Evolutionary conservation across 495 filamentous ascomycete species (phyloP), one percentile per base, ranked within the genome.

Genomic region (Lophiostoma macrostomum): DNA sequence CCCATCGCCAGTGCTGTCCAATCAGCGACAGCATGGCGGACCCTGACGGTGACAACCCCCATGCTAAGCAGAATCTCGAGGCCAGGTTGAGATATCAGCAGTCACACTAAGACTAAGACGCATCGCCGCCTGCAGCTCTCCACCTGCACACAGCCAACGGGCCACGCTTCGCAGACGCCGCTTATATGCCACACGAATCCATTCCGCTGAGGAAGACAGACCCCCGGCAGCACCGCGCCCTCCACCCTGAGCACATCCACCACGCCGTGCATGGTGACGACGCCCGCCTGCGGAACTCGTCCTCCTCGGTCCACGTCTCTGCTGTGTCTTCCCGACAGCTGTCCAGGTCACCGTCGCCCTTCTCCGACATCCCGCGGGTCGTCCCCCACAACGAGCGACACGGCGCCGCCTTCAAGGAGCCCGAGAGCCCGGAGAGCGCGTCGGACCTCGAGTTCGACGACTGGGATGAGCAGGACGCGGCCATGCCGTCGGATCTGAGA

Each of bases 381-480:
- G 24, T 44, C 8, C 12, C 14, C 34, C 34, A 41, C 4, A 38
- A 53, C 35, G 6, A 8, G 16, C 35, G 16, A 8, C 4, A 24
- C 38, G 11, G 19, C 16, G 14, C 31, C 16, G 38, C 28, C 11
- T 30, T 58, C 50, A 36, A 45, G 19, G 35, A 55, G 27, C 41
- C 46, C 16, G 56, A 53, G 37, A 48, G 41, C 22, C 34, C 22
- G 14, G 58, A 53, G 28, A 30, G 18, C 35, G 53, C 57, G 42
- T 49, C 35, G 1, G 64, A 68, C 47, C 30, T 56, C 56, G 58
- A 58, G 20, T 63, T 59, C 48, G 60, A 64, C 43, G 63, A 60
- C 56, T 69, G 58, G 59, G 58, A 66, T 58, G 61, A 65, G 19
- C 53, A 60, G 20, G 53, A 64, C 50, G 45, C 39, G 18, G 37